Percentiles rank a stretch among this genome's conserved stretches.
Conservation (phyloP, 2,329 filamentous ascomycete genomes). For the Coleophoma eucalyptorum region DNA sequence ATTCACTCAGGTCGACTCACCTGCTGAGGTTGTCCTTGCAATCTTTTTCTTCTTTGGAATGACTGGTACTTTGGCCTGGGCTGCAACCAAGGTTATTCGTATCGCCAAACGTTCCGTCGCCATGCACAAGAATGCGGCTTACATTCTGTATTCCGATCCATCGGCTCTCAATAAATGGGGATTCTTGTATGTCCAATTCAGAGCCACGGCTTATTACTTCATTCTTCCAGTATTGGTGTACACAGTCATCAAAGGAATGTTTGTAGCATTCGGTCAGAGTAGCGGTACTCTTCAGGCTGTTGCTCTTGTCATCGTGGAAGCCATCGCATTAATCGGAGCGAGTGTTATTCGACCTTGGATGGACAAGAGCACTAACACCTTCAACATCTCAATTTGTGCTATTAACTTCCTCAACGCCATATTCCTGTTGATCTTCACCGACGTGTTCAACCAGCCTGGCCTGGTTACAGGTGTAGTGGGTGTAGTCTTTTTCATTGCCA, state of each 20-base stretch:
- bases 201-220: slow-evolving; percentile 93
- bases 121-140: slow-evolving; percentile 95
- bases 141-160: slow-evolving; percentile 96
- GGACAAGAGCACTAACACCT: slow-evolving; percentile 97
- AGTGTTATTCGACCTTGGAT: slow-evolving; percentile 89
- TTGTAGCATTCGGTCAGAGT: slow-evolving; percentile 77
- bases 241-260: slow-evolving; percentile 82
- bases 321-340: slow-evolving; percentile 69
- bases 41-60: slow-evolving; percentile 86
- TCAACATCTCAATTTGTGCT: slow-evolving; percentile 88
- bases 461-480: slow-evolving; percentile 86
- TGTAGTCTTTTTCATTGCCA: slow-evolving; percentile 83
- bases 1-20: slow-evolving; percentile 79
- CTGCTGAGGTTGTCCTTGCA: slow-evolving; percentile 80
- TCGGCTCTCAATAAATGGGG: slow-evolving; percentile 95
- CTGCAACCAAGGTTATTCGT: slow-evolving; percentile 82
- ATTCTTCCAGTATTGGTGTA: slow-evolving; percentile 78
- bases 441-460: slow-evolving; percentile 78
- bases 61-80: slow-evolving; percentile 75
- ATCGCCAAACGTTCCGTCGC: slow-evolving; percentile 83
- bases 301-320: slow-evolving; percentile 79
- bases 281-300: slow-evolving; percentile 73
- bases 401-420: slow-evolving; percentile 90
- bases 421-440: slow-evolving; percentile 84
- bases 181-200: slow-evolving; percentile 95